Base-by-base conservation (phyloP, 306 rosid genomes). In the Begonia fuchsioides region DNA sequence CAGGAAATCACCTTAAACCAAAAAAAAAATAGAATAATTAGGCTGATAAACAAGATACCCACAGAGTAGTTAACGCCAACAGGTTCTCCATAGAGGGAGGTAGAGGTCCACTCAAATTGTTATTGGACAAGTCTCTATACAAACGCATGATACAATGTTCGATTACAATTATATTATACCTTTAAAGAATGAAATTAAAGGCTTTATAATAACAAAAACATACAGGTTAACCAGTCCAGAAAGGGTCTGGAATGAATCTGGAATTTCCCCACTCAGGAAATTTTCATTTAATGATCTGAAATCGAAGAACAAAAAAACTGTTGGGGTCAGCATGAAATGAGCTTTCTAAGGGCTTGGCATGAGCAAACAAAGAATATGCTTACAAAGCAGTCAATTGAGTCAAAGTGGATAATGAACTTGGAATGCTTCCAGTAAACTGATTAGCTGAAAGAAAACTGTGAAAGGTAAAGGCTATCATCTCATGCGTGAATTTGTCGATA, bases 381-480 rank as follows among this genome's bases (percentile, higher is more conserved):
- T 69, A 88, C 96, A 83, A 72, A 56, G 32, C 96, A 9, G 80
- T 38, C 66, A 88, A 67, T 51, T 50, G 75, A 49, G 51, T 55
- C 76, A 88, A 74, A 13, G 83, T 26, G 12, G 94, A 73, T 74
- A 88, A 54, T 44, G 88, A 58, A 49, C 52, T 49, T 13, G 96
- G 96, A 66, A 88, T 78, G 63, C 76, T 80, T 72, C 94, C 96
- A 12, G 64, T 65, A 58, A 88, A 70, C 63, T 74, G 78, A 60
- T 88, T 88, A 66, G 60, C 86, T 51, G 96, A 80, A 68, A 88
- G 96, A 76, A 88, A 88, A 55, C 96, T 88, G 88, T 47, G 54
- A 72, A 65, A 67, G 55, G 66, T 51, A 73, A 58, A 53, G 60
- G 54, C 55, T 26, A 67, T 58, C 59, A 71, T 56, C 54, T 56